A percentile compares a stretch with the other conserved stretches of the same genome.
Evolutionary conservation across 352 stramenopile genomes (phyloP).

Genomic region (Globisporangium cylindrosporum): DNA sequence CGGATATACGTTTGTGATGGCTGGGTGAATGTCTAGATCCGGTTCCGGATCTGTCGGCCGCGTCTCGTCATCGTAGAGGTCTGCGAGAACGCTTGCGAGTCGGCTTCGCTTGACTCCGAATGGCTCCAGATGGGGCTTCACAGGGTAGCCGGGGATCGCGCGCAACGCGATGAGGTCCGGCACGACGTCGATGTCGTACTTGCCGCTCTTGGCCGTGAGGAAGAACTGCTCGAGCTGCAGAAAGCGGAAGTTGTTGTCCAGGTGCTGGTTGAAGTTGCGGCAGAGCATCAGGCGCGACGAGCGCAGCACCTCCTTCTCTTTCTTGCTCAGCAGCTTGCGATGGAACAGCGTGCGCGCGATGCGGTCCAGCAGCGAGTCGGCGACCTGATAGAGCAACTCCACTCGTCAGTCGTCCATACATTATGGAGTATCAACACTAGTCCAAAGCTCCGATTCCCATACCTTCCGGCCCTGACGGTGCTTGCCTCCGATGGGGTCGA

Average conservation of each 20-base stretch:
- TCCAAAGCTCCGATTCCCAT: neutral
- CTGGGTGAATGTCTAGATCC: neutral
- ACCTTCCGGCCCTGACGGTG: slow-evolving; percentile 45
- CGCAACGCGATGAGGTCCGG: slow-evolving; percentile 45
- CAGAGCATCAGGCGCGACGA: slow-evolving; percentile 56
- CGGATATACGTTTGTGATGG: neutral
- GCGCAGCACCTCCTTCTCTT: slow-evolving; percentile 43
- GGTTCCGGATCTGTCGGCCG: neutral
- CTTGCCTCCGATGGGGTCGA: slow-evolving; percentile 45
- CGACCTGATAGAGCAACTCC: slow-evolving; percentile 28
- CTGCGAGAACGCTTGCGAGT: slow-evolving; percentile 5
- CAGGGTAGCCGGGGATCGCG: slow-evolving; percentile 42
- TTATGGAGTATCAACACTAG: neutral
- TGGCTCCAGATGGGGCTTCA: slow-evolving; percentile 12
- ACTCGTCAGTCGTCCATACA: neutral
- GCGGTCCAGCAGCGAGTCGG: slow-evolving; percentile 55
- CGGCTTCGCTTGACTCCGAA: neutral
- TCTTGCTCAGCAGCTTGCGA: slow-evolving; percentile 43
- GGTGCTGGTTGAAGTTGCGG: slow-evolving; percentile 49
- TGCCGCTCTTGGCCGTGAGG: slow-evolving; percentile 28
- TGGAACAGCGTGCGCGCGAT: slow-evolving; percentile 42
- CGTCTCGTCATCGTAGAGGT: slow-evolving; percentile 6
- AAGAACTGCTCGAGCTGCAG: slow-evolving; percentile 66
- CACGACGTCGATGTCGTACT: slow-evolving; percentile 35
- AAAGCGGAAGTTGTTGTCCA: slow-evolving; percentile 55